These are phyloP conservation scores for Pleurostoma richardsiae DNA, from an alignment of 2,329 filamentous ascomycete genomes.

Conservation along the genomic window DNA sequence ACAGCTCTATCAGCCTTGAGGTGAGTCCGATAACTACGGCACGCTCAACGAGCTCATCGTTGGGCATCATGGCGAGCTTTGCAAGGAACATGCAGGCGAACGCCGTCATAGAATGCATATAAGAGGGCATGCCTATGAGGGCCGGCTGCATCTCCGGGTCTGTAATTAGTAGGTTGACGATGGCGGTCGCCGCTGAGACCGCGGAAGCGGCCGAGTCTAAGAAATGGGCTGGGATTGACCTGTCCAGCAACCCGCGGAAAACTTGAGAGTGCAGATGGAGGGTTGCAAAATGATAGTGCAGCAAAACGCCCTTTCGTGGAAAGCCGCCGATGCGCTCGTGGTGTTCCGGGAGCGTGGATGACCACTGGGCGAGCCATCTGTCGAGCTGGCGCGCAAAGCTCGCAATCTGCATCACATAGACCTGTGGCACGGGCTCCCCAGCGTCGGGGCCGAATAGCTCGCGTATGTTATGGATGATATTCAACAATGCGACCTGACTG, in stretches of 20 bases:
- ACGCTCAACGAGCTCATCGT: slow-evolving; percentile 29
- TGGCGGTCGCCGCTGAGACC: slow-evolving; percentile 24
- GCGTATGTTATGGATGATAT: slow-evolving; percentile 50
- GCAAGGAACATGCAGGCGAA: slow-evolving; percentile 48
- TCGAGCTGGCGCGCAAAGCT: slow-evolving; percentile 27
- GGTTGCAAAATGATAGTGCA: slow-evolving; percentile 25
- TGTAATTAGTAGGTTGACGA: slow-evolving; percentile 27
- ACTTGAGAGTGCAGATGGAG: slow-evolving; percentile 22
- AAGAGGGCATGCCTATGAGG: slow-evolving; percentile 39
- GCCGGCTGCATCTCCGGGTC: slow-evolving; percentile 26
- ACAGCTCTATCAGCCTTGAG: slow-evolving; percentile 28
- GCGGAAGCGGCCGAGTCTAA: slow-evolving; percentile 8
- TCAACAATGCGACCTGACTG: slow-evolving; percentile 53
- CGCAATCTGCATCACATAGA: slow-evolving; percentile 41
- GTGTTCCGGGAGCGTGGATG: slow-evolving; percentile 22
- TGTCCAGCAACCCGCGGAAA: slow-evolving; percentile 17
- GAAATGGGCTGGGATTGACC: slow-evolving; percentile 6
- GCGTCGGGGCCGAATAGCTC: slow-evolving; percentile 51
- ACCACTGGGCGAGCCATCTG: slow-evolving; percentile 30
- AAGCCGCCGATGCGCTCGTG: slow-evolving; percentile 23
- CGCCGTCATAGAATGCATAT: slow-evolving; percentile 46
- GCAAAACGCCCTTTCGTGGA: slow-evolving; percentile 21
- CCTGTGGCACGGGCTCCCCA: slow-evolving; percentile 42
- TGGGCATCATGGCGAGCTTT: slow-evolving; percentile 35
- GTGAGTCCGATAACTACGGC: slow-evolving; percentile 29